Percentiles rank a stretch among this genome's conserved stretches.
Evolutionary conservation across 2,329 filamentous ascomycete genomes (phyloP).

Genomic region (Phyllosticta ampelicida): DNA sequence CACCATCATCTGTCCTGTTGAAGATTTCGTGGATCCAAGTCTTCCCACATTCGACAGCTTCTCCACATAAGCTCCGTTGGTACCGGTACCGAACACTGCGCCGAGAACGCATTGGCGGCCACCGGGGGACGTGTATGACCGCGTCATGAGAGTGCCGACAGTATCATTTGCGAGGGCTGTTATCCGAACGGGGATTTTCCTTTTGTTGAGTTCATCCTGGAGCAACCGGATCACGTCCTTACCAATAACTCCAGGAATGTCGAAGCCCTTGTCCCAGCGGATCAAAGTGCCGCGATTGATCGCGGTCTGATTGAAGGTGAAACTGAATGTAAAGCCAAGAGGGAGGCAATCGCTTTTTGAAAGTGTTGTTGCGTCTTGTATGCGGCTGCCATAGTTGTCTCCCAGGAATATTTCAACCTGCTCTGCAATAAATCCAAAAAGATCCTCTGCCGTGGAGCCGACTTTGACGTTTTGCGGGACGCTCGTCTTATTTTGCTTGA

Average conservation of each 20-base stretch:
- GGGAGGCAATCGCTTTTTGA: slow-evolving; percentile 46
- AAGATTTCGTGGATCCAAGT: neutral
- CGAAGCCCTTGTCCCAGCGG: slow-evolving; percentile 96
- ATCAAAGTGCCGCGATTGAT: slow-evolving; percentile 89
- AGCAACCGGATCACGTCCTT: slow-evolving; percentile 84
- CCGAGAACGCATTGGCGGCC: slow-evolving; percentile 59
- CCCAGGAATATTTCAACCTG: slow-evolving; percentile 85
- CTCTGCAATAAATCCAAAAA: slow-evolving; percentile 93
- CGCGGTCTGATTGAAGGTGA: slow-evolving; percentile 85
- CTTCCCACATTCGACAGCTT: slow-evolving; percentile 72
- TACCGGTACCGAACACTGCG: slow-evolving; percentile 88
- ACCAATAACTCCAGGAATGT: slow-evolving; percentile 85
- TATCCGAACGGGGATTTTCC: slow-evolving; percentile 72
- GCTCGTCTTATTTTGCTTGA: slow-evolving; percentile 91
- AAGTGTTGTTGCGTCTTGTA: neutral
- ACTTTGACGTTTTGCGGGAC: slow-evolving; percentile 91
- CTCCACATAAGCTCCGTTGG: slow-evolving; percentile 93
- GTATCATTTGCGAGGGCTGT: slow-evolving; percentile 88
- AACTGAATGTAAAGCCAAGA: slow-evolving; percentile 92
- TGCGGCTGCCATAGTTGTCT: slow-evolving; percentile 51
- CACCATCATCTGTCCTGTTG: slow-evolving; percentile 57
- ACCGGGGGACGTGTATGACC: slow-evolving; percentile 71
- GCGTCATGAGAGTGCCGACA: slow-evolving; percentile 82
- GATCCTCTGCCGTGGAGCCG: slow-evolving; percentile 61
- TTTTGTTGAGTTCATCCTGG: slow-evolving; percentile 61